These are phyloP conservation scores for cucumber (Cucumis sativus) DNA, from an alignment of 306 rosid species.

Conservation along the genomic window DNA sequence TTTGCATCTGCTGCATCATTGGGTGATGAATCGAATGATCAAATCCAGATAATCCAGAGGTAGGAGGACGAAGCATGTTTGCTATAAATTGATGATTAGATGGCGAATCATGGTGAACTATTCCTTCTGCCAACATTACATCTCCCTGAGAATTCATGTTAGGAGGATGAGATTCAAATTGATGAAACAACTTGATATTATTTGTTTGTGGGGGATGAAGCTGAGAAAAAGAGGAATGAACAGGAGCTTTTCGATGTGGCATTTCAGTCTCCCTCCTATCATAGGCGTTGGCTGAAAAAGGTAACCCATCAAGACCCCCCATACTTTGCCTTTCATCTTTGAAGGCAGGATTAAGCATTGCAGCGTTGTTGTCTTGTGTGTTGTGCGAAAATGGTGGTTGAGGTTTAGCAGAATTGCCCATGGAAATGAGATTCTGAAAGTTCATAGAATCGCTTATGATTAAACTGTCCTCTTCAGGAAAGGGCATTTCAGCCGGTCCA, in stretches of 20 bases:
- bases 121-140: slow-evolving; percentile 43
- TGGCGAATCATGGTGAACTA: slow-evolving; percentile 41
- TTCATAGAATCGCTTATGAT: slow-evolving; percentile 38
- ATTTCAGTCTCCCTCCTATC: slow-evolving; percentile 54
- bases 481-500: slow-evolving; percentile 38
- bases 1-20: slow-evolving; percentile 63
- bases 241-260: slow-evolving; percentile 47
- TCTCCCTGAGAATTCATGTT: slow-evolving; percentile 50
- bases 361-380: slow-evolving; percentile 40
- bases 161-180: slow-evolving; percentile 49
- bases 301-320: slow-evolving; percentile 58
- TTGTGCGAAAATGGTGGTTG: slow-evolving; percentile 35
- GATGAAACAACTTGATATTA: slow-evolving; percentile 50
- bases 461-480: slow-evolving; percentile 77
- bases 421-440: slow-evolving; percentile 39
- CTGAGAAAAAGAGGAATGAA: slow-evolving; percentile 49
- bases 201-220: slow-evolving; percentile 45
- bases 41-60: slow-evolving; percentile 39
- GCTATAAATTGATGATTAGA: slow-evolving; percentile 55
- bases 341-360: slow-evolving; percentile 38
- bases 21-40: slow-evolving; percentile 60
- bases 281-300: slow-evolving; percentile 42
- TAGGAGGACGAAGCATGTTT: slow-evolving; percentile 63
- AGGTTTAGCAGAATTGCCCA: slow-evolving; percentile 40
- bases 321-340: slow-evolving; percentile 43